Base-by-base conservation (phyloP, 768 basidiomycete species). In the Tulasnella sp. region DNA sequence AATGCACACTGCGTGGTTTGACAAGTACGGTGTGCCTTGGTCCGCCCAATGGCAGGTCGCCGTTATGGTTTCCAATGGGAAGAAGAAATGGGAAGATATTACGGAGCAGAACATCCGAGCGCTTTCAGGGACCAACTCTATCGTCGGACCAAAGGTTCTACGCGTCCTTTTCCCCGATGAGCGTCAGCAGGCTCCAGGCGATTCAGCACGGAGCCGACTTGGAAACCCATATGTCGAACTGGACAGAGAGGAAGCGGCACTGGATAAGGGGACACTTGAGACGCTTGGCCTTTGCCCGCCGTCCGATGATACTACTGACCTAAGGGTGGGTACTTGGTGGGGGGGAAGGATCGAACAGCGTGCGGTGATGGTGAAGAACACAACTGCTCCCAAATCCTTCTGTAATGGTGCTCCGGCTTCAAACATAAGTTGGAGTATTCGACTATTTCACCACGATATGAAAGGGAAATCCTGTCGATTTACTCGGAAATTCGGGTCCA, bases 401-500 rank as follows among this genome's bases (percentile, higher is more conserved):
- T 42, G 40, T 11, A 75, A 22, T 16, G 46, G 41, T 8, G 34
- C 72, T 14, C 11, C 11, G 22, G n/a, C 41, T 8, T 44, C 69
- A 6, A 50, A 41, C 3, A 6, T 22, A 74, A 7, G 31, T 28
- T 69, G 64, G 64, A 44, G 58, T 0, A 82, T 93, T 18, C 81
- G 84, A 9, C 87, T 93, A 9, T 88, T 91, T n/a, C 87, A 84
- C 4, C 89, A 90, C 1, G 85, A 86, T 46, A 85, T 93, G 9
- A 12, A n/a, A 0, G 90, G 90, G 0, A 84, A 91, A 2, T 93
- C 93, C 0, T 88, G 87, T 79, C 89, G 91, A 22, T 89, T 93
- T 82, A 84, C 89, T 0, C 88, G 93, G 22, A 87, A 90, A 7
- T 93, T 91, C 83, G 93, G 93, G 0, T 93, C 92, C 31, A 86